A percentile compares a stretch with the other conserved stretches of the same genome.
These are phyloP conservation scores for Teratosphaeria destructans DNA, from an alignment of 2,329 filamentous ascomycete species.

Conservation along the genomic window DNA sequence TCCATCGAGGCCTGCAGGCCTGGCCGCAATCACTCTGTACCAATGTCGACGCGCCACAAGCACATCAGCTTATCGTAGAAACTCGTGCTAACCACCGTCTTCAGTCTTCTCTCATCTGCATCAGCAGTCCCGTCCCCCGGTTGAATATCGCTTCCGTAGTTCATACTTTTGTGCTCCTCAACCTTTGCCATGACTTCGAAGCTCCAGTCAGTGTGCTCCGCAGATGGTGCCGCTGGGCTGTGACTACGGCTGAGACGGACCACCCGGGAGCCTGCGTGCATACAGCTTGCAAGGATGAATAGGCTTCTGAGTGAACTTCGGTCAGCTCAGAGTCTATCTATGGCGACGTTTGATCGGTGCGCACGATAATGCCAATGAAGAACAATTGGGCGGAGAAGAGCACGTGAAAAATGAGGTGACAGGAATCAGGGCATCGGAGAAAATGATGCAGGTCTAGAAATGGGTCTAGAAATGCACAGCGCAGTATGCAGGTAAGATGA, in stretches of 20 bases:
- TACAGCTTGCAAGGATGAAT: constrained; percentile 73
- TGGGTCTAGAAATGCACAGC: not conserved
- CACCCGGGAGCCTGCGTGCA: constrained; percentile 79
- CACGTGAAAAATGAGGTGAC: not conserved
- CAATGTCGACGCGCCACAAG: constrained; percentile 42
- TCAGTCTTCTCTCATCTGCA: constrained; percentile 14
- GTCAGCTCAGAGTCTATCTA: not conserved
- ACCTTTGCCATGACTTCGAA: constrained; percentile 62
- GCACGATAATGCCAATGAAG: not conserved
- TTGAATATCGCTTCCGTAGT: constrained; percentile 72
- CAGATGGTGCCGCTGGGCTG: constrained; percentile 16
- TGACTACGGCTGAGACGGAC: constrained; percentile 37
- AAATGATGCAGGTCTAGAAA: not conserved
- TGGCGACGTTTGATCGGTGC: not conserved
- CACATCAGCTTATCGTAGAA: constrained; percentile 66
- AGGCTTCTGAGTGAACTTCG: constrained; percentile 20
- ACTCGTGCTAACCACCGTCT: constrained; percentile 56
- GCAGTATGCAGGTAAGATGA: not conserved
- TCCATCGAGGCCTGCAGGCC: not conserved
- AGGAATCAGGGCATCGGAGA: not conserved
- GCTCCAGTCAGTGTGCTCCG: constrained; percentile 35
- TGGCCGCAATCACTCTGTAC: not conserved
- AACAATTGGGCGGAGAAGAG: not conserved
- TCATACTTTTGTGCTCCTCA: constrained; percentile 86
- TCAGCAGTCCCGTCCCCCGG: constrained; percentile 20